Conservation (phyloP, 2,329 filamentous ascomycete genomes). For the Cladosporium sp. region DNA sequence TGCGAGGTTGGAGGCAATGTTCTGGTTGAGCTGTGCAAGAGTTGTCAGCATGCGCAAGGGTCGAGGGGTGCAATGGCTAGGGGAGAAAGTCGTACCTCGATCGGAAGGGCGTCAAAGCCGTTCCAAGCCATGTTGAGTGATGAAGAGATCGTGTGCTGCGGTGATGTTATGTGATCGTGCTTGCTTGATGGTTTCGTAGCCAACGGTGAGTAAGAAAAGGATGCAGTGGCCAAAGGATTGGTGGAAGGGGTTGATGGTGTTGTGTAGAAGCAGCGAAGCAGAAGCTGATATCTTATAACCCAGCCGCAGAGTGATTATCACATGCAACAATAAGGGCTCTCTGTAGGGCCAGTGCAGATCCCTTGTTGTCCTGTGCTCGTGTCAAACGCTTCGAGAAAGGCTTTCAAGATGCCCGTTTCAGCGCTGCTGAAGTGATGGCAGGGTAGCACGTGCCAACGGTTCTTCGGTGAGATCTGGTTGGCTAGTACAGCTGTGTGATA, state of each 20-base stretch:
- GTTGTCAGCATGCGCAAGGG: slow-evolving; percentile 1
- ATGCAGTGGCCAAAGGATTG: background rate
- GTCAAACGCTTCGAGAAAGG: background rate
- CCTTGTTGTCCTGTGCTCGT: background rate
- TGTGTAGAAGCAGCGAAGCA: background rate
- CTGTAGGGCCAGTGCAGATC: background rate
- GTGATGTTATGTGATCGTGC: background rate
- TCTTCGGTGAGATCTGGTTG: background rate
- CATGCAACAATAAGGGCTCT: background rate
- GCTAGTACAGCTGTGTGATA: background rate
- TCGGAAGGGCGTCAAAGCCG: slow-evolving; percentile 29
- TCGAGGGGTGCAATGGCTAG: background rate
- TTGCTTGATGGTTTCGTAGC: background rate
- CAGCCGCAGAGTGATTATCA: background rate
- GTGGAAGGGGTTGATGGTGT: background rate
- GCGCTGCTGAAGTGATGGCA: background rate
- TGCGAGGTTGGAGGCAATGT: slow-evolving; percentile 41
- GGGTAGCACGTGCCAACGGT: background rate
- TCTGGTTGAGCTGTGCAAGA: slow-evolving; percentile 41
- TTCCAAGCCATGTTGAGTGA: slow-evolving; percentile 16
- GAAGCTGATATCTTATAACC: background rate
- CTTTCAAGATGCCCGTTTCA: background rate
- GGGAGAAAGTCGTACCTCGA: slow-evolving; percentile 26
- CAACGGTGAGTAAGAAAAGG: background rate
- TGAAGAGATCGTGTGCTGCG: background rate